Conservation (phyloP, 495 filamentous ascomycete species). For the Podospora tetraspora region DNA sequence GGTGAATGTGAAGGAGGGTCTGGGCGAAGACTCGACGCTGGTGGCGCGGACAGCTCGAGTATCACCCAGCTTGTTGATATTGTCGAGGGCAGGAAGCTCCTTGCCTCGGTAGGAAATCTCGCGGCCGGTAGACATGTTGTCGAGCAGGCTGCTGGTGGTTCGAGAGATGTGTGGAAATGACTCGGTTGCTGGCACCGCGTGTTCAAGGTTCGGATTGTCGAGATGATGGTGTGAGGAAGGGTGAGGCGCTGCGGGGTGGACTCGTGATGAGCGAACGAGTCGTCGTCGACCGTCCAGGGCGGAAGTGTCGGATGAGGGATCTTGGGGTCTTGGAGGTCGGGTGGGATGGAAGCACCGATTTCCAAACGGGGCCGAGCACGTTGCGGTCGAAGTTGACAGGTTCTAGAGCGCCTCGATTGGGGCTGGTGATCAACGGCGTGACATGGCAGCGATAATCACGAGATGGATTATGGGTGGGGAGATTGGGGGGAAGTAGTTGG, state of each 20-base stretch:
- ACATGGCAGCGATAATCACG: neutral
- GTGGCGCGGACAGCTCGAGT: constrained; percentile 12
- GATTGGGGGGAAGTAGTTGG: neutral
- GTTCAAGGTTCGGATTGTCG: neutral
- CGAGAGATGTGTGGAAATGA: neutral
- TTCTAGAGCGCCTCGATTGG: neutral
- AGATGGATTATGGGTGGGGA: neutral
- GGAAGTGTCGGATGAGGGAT: neutral
- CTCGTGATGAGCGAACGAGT: neutral
- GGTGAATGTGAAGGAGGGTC: neutral
- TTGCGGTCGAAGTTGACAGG: neutral
- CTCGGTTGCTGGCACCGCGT: neutral
- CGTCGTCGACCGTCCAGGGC: neutral
- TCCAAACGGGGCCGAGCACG: neutral
- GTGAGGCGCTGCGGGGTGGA: neutral
- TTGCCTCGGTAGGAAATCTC: neutral
- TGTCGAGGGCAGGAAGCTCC: neutral
- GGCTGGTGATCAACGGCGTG: neutral
- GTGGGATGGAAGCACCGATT: neutral
- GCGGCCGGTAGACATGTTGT: neutral
- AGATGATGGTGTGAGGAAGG: neutral
- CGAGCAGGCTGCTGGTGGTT: neutral
- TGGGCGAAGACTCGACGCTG: constrained; percentile 9
- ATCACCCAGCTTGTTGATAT: neutral
- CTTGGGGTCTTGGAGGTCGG: neutral